Evolutionary conservation across 1,284 basidiomycete species (phyloP).

Genomic region (Ceratobasidium sp.): DNA sequence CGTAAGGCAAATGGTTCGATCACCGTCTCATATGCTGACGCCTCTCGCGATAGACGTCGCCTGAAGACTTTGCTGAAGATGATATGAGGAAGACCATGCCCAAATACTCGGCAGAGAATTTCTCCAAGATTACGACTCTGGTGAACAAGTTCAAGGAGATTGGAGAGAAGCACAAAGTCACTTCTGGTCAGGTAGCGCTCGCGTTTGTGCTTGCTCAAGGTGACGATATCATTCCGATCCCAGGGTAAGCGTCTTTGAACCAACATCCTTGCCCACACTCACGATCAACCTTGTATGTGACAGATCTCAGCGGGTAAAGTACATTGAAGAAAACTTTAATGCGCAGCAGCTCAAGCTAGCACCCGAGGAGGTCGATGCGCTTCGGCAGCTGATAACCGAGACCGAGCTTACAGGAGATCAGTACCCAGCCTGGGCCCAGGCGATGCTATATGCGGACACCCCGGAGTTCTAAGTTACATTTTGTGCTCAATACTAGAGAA

Average conservation of each 20-base stretch:
- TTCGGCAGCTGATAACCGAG: conserved; percentile 51
- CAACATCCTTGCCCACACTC: neutral
- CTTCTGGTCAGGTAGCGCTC: conserved; percentile 62
- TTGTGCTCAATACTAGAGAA: too few relatives aligned
- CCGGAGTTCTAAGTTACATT: too few relatives aligned
- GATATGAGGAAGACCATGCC: conserved; percentile 20
- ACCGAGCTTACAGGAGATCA: conserved; percentile 42
- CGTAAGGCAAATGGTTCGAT: neutral
- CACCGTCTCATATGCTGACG: neutral
- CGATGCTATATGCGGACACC: neutral
- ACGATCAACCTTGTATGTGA: neutral
- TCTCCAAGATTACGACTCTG: conserved; percentile 61
- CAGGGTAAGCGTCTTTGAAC: conserved; percentile 48
- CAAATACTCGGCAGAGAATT: conserved; percentile 56
- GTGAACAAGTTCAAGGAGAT: conserved; percentile 56
- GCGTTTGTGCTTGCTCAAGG: conserved; percentile 69
- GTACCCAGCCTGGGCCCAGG: neutral
- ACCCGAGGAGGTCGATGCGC: conserved; percentile 49
- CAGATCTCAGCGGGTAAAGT: conserved; percentile 44
- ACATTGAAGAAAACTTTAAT: conserved; percentile 54
- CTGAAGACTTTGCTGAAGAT: neutral
- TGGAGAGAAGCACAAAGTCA: conserved; percentile 56
- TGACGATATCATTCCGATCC: conserved; percentile 61
- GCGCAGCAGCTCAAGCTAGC: conserved; percentile 51
- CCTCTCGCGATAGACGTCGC: neutral